A percentile compares a stretch with the other conserved stretches of the same genome.
Evolutionary conservation across 352 stramenopile species (phyloP).

Genomic region (Globisporangium nagaii): DNA sequence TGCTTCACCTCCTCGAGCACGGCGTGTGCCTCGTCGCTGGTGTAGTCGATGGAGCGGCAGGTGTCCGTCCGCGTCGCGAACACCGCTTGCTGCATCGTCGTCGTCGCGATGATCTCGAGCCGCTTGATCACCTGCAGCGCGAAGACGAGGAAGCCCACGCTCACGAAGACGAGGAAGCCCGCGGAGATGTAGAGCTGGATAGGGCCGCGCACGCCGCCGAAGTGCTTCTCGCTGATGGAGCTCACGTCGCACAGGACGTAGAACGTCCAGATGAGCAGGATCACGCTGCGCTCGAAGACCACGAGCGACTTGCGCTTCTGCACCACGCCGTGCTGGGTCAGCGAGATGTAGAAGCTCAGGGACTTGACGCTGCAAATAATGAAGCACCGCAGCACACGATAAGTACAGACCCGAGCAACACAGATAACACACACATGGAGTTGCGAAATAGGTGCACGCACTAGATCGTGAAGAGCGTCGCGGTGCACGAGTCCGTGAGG

Average conservation of each 20-base stretch:
- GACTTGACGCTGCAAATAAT: conserved; percentile 36
- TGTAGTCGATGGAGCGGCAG: conserved; percentile 11
- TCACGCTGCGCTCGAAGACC: conserved; percentile 20
- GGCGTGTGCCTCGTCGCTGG: conserved; percentile 2
- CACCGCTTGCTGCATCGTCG: conserved; percentile 11
- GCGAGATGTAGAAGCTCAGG: conserved; percentile 48
- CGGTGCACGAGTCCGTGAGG: conserved; percentile 53
- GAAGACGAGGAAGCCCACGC: conserved; percentile 21
- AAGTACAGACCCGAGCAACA: background rate
- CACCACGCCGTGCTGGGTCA: conserved; percentile 42
- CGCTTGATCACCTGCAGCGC: conserved; percentile 30
- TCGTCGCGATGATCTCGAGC: conserved; percentile 37
- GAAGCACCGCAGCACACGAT: background rate
- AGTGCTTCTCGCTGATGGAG: conserved; percentile 30
- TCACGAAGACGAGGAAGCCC: conserved; percentile 17
- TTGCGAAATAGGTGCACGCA: too few relatives aligned
- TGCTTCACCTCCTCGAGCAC: conserved; percentile 9
- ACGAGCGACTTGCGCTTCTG: conserved; percentile 20
- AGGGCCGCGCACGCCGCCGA: conserved; percentile 18
- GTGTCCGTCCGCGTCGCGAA: conserved; percentile 1
- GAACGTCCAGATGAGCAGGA: conserved; percentile 34
- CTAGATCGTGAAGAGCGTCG: conserved; percentile 53
- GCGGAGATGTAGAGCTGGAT: conserved; percentile 20
- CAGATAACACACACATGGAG: background rate
- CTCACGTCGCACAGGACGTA: conserved; percentile 27